Evolutionary conservation across 2,329 filamentous ascomycete species (phyloP).

Genomic region (Colletotrichum sp.): DNA sequence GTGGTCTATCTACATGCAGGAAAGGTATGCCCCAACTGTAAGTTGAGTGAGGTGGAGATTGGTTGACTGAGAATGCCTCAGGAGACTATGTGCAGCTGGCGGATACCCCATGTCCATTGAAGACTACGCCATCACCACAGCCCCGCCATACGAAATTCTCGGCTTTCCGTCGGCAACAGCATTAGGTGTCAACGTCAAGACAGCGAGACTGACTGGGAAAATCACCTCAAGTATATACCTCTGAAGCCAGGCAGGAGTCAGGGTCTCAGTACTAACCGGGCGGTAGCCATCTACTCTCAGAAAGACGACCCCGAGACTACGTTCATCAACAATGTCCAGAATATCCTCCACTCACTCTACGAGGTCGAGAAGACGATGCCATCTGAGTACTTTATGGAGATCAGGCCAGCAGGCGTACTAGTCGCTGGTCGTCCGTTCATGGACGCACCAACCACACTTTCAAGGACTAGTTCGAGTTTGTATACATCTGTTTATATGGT

Average conservation of each 20-base stretch:
- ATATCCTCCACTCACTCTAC: not conserved
- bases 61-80: not conserved
- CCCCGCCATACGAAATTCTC: not conserved
- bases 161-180: constrained; percentile 7
- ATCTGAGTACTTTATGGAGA: not conserved
- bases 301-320: not conserved
- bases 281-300: constrained; percentile 1
- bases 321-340: constrained; percentile 2
- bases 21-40: not conserved
- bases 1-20: constrained; percentile 22
- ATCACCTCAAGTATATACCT: not conserved
- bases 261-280: not conserved
- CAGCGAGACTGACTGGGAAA: constrained; percentile 5
- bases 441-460: not conserved
- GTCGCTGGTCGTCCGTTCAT: constrained; percentile 2
- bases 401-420: not conserved
- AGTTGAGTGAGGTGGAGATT: not conserved
- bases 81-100: constrained; percentile 9
- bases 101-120: constrained; percentile 13
- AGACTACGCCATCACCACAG: not conserved
- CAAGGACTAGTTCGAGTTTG: constrained; percentile 2
- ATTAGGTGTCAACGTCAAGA: not conserved
- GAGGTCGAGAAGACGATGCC: constrained; percentile 12
- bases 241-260: not conserved
- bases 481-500: constrained; percentile 5